A percentile compares a stretch with the other conserved stretches of the same genome.
phyloP scores from a whole-genome alignment of 2,329 filamentous ascomycete species.

The Beauveria sp. region DNA sequence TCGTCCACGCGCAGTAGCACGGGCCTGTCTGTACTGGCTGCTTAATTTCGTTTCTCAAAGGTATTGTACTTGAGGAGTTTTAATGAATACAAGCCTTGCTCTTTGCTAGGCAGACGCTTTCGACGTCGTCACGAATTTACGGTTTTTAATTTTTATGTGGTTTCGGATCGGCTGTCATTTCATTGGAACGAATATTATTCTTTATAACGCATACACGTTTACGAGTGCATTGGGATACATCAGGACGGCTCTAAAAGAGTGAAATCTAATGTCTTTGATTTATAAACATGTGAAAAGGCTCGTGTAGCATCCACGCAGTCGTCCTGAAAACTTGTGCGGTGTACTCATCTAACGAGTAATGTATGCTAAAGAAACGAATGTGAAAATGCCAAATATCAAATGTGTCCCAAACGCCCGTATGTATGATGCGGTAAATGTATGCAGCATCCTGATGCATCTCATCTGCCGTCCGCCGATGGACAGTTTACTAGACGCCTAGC shows the following conservation, averaged over 20 bases:
- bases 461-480: not conserved
- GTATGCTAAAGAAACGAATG: conserved; percentile 1
- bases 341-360: not conserved
- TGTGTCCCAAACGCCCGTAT: conserved; percentile 8
- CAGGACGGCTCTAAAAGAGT: not conserved
- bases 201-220: not conserved
- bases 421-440: conserved; percentile 8
- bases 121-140: conserved; percentile 1
- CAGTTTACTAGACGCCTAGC: not conserved
- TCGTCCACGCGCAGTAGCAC: conserved; percentile 68
- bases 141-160: not conserved
- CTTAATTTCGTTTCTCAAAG: not conserved
- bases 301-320: not conserved
- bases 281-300: not conserved
- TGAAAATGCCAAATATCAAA: not conserved
- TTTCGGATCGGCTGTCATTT: not conserved
- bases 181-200: not conserved
- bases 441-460: not conserved
- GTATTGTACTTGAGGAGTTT: conserved; percentile 5
- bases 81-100: not conserved
- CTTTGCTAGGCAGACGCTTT: not conserved
- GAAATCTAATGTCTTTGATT: not conserved
- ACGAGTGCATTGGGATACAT: not conserved
- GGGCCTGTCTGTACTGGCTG: not conserved
- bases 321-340: not conserved